A percentile compares a stretch with the other conserved stretches of the same genome.
Evolutionary conservation across 768 basidiomycete species (phyloP).

Genomic region (Mycena belliarum): DNA sequence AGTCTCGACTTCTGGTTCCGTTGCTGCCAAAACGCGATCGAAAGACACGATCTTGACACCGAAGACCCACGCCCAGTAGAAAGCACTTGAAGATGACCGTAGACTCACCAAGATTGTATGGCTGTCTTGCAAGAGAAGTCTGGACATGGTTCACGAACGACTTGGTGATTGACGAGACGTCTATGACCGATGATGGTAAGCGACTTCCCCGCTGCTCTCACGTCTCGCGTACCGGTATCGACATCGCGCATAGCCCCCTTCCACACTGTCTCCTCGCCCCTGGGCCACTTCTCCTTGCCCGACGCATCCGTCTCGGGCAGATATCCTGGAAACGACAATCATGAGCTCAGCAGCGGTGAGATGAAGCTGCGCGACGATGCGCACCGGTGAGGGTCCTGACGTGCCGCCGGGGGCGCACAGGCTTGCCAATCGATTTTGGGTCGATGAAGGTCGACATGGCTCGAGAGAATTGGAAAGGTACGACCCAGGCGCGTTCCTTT

Average conservation of each 20-base stretch:
- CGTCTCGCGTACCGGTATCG: conserved; percentile 48
- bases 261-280: conserved; percentile 77
- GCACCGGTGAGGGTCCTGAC: conserved; percentile 68
- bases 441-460: conserved; percentile 70
- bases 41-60: background rate
- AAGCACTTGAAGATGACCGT: no score
- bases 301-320: conserved; percentile 72
- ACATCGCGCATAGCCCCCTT: conserved; percentile 59
- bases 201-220: background rate
- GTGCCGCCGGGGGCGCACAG: conserved; percentile 61
- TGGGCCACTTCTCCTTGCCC: conserved; percentile 86
- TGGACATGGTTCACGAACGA: conserved; percentile 84
- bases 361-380: conserved; percentile 4
- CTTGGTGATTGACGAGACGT: conserved; percentile 61
- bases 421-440: conserved; percentile 63
- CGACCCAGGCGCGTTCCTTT: background rate
- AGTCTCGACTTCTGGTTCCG: background rate
- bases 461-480: background rate
- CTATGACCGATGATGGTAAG: conserved; percentile 38
- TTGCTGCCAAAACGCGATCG: background rate
- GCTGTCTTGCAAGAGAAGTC: conserved; percentile 86
- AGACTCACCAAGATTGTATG: conserved; percentile 75
- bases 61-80: no score
- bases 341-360: background rate
- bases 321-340: conserved; percentile 55